A percentile compares a stretch with the other conserved stretches of the same genome.
Evolutionary conservation across 257 asterid species (phyloP).

Genomic region (Solanum ossicruentum): DNA sequence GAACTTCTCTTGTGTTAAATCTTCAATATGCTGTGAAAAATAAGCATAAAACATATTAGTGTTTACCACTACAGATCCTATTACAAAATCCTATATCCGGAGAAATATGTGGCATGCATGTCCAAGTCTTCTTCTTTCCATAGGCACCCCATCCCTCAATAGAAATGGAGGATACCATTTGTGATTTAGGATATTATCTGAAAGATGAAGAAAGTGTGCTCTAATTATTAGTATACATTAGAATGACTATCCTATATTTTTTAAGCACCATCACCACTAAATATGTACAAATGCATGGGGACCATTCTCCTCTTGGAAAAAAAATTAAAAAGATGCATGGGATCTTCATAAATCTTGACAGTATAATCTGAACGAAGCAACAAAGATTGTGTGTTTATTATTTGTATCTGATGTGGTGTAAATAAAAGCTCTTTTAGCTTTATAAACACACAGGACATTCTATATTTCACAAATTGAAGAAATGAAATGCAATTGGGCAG

Average conservation of each 20-base stretch:
- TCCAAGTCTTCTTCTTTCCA: neutral
- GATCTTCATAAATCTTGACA: neutral
- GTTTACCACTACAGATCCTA: neutral
- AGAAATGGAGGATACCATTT: neutral
- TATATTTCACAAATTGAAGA: neutral
- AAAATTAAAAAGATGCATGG: neutral
- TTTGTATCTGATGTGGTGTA: neutral
- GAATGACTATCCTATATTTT: neutral
- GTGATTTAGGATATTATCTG: neutral
- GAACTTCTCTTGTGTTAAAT: slow-evolving; percentile 90
- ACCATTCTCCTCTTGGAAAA: neutral
- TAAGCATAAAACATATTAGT: neutral
- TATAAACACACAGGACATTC: neutral
- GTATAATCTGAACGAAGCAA: neutral
- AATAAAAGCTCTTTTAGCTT: neutral
- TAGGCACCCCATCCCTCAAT: neutral
- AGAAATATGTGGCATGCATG: neutral
- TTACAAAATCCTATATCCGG: neutral
- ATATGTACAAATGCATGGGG: neutral
- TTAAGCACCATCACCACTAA: neutral
- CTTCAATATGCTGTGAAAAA: slow-evolving; percentile 79
- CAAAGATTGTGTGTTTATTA: neutral
- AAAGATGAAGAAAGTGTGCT: neutral
- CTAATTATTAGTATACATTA: neutral
- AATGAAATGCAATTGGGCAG: neutral